phyloP scores from a whole-genome alignment of 495 filamentous ascomycete species.

The Daldinia caldariorum region DNA sequence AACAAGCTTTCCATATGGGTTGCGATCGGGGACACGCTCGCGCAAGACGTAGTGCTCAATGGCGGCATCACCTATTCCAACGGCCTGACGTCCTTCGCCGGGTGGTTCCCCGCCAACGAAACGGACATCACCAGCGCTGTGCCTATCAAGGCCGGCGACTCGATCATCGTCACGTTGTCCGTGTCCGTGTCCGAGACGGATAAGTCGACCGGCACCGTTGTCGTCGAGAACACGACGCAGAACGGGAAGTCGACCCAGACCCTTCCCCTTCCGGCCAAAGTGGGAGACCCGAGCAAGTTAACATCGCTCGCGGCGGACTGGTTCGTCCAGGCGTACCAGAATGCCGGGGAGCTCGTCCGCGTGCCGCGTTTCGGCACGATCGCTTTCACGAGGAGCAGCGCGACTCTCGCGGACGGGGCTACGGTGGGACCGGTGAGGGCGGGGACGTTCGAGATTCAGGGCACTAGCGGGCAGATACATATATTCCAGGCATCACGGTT shows the following conservation, averaged over 20 bases:
- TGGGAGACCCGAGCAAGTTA: neutral
- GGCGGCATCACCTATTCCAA: conserved; percentile 13
- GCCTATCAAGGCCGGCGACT: conserved; percentile 7
- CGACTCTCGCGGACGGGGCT: conserved; percentile 13
- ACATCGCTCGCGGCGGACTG: conserved; percentile 15
- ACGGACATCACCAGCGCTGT: conserved; percentile 11
- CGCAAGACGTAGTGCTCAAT: conserved; percentile 20
- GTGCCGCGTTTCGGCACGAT: conserved; percentile 17
- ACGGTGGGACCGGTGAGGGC: conserved; percentile 1
- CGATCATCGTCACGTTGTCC: conserved; percentile 8
- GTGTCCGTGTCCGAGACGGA: neutral
- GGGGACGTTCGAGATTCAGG: conserved; percentile 18
- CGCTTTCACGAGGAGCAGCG: conserved; percentile 11
- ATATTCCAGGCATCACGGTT: conserved; percentile 12
- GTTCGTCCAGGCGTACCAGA: conserved; percentile 26
- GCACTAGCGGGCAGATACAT: conserved; percentile 21
- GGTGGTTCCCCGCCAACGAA: conserved; percentile 12
- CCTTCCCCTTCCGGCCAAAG: conserved; percentile 9
- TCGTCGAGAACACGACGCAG: conserved; percentile 19
- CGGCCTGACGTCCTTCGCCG: conserved; percentile 15
- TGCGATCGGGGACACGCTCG: conserved; percentile 17
- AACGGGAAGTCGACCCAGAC: conserved; percentile 14
- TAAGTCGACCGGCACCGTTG: conserved; percentile 5
- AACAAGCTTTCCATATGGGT: conserved; percentile 23
- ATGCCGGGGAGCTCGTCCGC: conserved; percentile 14